Evolutionary conservation across 1,139 yeast species (phyloP), one percentile per base, ranked within the genome.

Genomic region (Kluyveromyces sp.): DNA sequence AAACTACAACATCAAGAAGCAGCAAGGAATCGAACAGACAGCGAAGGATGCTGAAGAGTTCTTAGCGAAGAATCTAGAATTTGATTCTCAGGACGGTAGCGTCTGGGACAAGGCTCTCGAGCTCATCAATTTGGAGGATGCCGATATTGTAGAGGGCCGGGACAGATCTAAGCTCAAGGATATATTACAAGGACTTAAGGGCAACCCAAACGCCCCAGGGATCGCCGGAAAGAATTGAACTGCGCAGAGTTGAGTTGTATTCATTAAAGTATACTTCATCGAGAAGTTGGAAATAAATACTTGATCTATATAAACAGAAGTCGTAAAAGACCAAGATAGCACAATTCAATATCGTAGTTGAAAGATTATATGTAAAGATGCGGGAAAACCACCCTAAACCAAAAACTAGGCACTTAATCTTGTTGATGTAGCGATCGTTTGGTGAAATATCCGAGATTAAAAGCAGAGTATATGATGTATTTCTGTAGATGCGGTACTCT

Each of bases 1-100:
- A 55, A 83, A 83, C 61, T 94, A 94, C 73, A 88, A 87, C 67
- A 71, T 74, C 60, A 92, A 92, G 69, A 85, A 81, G 67, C 94
- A 87, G 45, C 76, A 76, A 52, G 77, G 78, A 44, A 70, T 83
- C 48, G 80, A 77, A 50, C 75, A 77, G 48, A 82, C 86, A 7
- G 71, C 71, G 60, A 70, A 75, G 46, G 83, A 80, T 52, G 87
- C 86, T 56, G 86, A 81, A 52, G 77, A 75, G 47, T 89, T 82
- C 59, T 65, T 86, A 49, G 79, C 75, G 47, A 80, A 84, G 60
- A 80, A 95, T 60, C 96, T 89, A 60, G 76, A 75, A 33, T 86
- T 84, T 61, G 80, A 83, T 58, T 64, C 71, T 28, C 78, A 79
- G 49, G 80, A 78, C 45, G 60, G 60, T 46, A 83, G 94, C 29